A percentile compares a stretch with the other conserved stretches of the same genome.
Conservation (phyloP, 2,329 filamentous ascomycete species). For the Pseudogymnoascus sp. region DNA sequence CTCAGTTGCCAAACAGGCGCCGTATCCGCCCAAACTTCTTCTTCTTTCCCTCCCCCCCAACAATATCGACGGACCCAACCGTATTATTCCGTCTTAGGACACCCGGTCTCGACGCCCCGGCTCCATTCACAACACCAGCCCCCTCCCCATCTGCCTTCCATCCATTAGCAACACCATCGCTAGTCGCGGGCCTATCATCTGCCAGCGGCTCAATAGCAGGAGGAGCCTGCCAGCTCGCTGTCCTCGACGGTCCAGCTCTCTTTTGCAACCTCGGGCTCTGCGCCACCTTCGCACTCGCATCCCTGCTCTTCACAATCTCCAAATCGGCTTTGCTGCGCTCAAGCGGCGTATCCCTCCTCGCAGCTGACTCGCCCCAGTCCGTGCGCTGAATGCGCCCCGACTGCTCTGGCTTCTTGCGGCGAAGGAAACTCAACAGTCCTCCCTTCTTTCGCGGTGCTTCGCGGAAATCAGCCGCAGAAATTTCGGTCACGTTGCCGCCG, state of each 20-base stretch:
- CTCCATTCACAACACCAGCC: not conserved
- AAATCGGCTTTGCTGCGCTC: constrained; percentile 52
- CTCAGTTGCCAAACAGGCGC: constrained; percentile 1
- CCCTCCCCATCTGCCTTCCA: not conserved
- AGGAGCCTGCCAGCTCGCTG: not conserved
- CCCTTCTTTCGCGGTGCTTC: constrained; percentile 32
- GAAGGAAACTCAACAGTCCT: constrained; percentile 53
- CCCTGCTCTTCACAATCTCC: constrained; percentile 16
- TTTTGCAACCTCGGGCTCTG: constrained; percentile 2
- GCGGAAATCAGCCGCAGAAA: constrained; percentile 8
- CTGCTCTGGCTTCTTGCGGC: constrained; percentile 52
- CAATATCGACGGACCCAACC: not conserved
- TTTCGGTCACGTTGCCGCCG: constrained; percentile 12
- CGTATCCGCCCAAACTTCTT: constrained; percentile 1
- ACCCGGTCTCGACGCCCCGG: not conserved
- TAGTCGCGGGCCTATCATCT: not conserved
- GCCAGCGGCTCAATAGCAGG: not conserved
- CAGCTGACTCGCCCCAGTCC: constrained; percentile 46
- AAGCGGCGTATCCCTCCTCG: constrained; percentile 53
- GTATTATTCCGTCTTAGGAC: not conserved
- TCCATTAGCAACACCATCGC: not conserved
- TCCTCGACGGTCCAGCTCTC: not conserved
- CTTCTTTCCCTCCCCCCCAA: not conserved
- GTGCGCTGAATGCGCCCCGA: constrained; percentile 46
- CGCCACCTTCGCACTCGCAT: not conserved